These are phyloP conservation scores for Cucurbita argyrosperma DNA, from an alignment of 306 rosid genomes.

Conservation along the genomic window DNA sequence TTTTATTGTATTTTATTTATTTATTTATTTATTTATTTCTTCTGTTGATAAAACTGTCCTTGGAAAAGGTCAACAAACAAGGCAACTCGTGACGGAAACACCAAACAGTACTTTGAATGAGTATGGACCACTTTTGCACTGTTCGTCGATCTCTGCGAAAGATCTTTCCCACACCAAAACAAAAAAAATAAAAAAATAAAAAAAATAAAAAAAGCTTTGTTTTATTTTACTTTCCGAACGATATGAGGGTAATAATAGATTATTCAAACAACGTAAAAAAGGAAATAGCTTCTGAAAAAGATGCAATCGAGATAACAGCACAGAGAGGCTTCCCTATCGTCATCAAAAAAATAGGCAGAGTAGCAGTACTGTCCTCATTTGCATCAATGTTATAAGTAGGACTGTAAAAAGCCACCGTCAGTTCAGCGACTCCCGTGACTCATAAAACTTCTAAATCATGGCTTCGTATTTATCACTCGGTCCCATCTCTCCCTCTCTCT, in stretches of 20 bases:
- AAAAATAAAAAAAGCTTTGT: neutral
- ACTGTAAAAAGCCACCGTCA: constrained; percentile 21
- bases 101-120: neutral
- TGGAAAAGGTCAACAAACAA: neutral
- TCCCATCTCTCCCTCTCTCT: neutral
- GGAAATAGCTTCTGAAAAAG: neutral
- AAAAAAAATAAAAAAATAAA: no score
- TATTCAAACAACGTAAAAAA: neutral
- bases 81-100: neutral
- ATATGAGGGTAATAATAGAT: neutral
- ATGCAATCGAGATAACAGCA: neutral
- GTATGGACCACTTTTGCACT: neutral
- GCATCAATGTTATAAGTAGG: constrained; percentile 1
- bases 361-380: neutral
- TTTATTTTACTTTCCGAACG: neutral
- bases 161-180: neutral
- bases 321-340: neutral
- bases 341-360: constrained; percentile 1
- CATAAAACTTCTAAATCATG: constrained; percentile 23
- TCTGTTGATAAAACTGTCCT: neutral
- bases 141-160: neutral
- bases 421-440: constrained; percentile 63
- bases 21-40: no score
- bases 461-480: constrained; percentile 13
- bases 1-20: no score